Evolutionary conservation across 179 eudicot genomes (phyloP).

Genomic region (Heliamphora pulchella): DNA sequence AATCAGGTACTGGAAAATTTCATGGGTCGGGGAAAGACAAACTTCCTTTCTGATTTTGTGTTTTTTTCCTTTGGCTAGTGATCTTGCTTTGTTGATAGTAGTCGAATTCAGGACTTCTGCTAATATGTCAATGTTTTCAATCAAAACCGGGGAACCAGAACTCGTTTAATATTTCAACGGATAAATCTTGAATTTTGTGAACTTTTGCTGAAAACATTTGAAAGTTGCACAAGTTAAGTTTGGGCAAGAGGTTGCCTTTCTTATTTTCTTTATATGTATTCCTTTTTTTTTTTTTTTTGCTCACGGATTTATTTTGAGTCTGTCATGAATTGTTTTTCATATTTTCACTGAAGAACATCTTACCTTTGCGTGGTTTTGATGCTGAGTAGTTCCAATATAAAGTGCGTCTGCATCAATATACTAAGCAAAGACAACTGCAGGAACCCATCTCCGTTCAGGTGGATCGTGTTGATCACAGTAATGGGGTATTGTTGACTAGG

Average conservation of each 20-base stretch:
- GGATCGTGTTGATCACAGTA: slow-evolving; percentile 35
- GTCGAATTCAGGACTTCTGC: not conserved
- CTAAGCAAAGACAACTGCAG: slow-evolving; percentile 13
- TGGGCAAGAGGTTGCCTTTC: not conserved
- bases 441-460: slow-evolving; percentile 38
- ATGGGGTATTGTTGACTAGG: slow-evolving; percentile 45
- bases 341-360: not conserved
- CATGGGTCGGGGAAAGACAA: not conserved
- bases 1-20: slow-evolving; percentile 15
- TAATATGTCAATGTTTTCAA: not conserved
- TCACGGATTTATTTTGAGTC: not conserved
- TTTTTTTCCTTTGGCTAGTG: not conserved
- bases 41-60: not conserved
- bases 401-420: slow-evolving; percentile 10
- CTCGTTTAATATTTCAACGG: not conserved
- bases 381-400: not conserved
- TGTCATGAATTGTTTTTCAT: not conserved
- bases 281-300: not conserved
- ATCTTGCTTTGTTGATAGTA: not conserved
- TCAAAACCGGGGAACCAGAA: not conserved
- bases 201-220: not conserved
- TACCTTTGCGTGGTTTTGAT: not conserved
- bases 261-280: not conserved
- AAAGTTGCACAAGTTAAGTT: not conserved
- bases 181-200: not conserved